Conservation (phyloP, 192 early-diverging fungal species). For the Gryganskiella cystojenkinii region DNA sequence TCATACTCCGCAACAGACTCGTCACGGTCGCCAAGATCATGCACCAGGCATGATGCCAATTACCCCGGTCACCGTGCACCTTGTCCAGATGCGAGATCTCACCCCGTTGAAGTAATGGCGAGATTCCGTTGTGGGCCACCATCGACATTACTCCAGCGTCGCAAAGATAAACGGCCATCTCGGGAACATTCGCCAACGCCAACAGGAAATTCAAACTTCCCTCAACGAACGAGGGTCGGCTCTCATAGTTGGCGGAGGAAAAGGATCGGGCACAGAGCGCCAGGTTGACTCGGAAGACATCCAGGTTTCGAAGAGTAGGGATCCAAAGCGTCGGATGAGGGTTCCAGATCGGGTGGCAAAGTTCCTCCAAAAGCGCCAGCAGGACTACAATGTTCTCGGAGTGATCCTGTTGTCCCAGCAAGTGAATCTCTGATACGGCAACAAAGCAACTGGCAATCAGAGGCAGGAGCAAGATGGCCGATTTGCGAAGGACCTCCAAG, state of each 20-base stretch:
- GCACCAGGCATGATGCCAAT: constrained; percentile 64
- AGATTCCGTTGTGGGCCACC: constrained; percentile 56
- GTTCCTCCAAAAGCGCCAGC: constrained; percentile 52
- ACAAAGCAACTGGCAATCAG: constrained; percentile 28
- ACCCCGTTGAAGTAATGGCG: constrained; percentile 48
- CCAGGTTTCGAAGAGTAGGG: constrained; percentile 35
- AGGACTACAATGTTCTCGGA: constrained; percentile 55
- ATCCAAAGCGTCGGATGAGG: constrained; percentile 51
- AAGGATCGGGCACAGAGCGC: constrained; percentile 48
- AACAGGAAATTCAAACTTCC: constrained; percentile 56
- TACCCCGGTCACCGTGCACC: constrained; percentile 32
- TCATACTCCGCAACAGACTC: constrained; percentile 53
- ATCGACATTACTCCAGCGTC: constrained; percentile 53
- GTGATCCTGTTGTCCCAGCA: constrained; percentile 38
- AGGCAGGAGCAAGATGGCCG: constrained; percentile 21
- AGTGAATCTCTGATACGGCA: constrained; percentile 18
- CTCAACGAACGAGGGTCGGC: constrained; percentile 57
- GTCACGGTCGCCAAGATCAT: constrained; percentile 60
- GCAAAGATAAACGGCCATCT: constrained; percentile 46
- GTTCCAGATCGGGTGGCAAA: constrained; percentile 50
- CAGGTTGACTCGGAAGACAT: constrained; percentile 50
- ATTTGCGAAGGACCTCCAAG: constrained; percentile 21
- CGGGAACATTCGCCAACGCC: constrained; percentile 53
- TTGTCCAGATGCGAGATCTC: constrained; percentile 41
- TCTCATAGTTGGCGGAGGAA: constrained; percentile 43